These are phyloP conservation scores for Nicotiana undulata DNA, from an alignment of 257 asterid genomes.

Conservation along the genomic window DNA sequence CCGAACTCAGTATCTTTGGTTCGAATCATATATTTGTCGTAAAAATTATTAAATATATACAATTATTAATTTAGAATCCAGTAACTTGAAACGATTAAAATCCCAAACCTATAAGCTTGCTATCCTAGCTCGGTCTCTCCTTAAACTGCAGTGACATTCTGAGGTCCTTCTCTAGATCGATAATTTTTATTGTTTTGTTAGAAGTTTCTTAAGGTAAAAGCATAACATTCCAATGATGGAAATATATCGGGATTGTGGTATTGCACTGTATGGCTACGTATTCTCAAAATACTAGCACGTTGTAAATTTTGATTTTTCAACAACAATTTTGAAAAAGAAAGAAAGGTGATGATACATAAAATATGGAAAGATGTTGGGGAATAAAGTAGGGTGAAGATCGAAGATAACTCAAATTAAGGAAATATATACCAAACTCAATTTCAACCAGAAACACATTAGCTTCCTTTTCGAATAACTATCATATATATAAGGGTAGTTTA, in stretches of 20 bases:
- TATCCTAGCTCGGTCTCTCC: too few species aligned
- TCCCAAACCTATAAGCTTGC: too few species aligned
- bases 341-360: background rate
- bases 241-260: background rate
- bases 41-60: too few species aligned
- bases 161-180: background rate
- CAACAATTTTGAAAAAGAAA: background rate
- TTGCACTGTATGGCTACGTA: background rate
- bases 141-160: background rate
- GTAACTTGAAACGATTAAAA: too few species aligned
- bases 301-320: background rate
- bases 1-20: too few species aligned
- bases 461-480: background rate
- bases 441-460: background rate
- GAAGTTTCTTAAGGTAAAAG: background rate
- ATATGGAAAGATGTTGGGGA: too few species aligned
- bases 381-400: too few species aligned
- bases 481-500: too few species aligned
- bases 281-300: background rate
- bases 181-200: background rate
- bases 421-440: background rate
- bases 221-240: background rate
- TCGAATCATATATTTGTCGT: too few species aligned
- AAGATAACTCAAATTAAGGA: background rate
- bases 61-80: too few species aligned